A percentile compares a stretch with the other conserved stretches of the same genome.
phyloP scores from a whole-genome alignment of 768 basidiomycete genomes.

The Leccinum imitatum region DNA sequence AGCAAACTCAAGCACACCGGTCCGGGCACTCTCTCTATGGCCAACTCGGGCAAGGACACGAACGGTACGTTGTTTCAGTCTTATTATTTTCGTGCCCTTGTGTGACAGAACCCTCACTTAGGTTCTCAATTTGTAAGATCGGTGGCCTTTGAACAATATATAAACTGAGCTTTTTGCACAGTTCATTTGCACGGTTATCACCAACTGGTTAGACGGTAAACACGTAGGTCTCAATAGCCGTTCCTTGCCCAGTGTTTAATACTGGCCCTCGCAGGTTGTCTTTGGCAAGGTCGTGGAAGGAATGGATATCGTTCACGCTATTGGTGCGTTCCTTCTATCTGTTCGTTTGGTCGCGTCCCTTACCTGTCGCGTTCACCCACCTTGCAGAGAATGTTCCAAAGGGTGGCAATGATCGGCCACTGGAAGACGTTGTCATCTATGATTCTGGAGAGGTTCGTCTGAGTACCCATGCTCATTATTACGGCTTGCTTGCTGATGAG shows the following conservation, averaged over 20 bases:
- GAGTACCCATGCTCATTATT: conserved; percentile 12
- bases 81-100: background rate
- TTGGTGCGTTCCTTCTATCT: conserved; percentile 51
- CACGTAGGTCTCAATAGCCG: conserved; percentile 53
- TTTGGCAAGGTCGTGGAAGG: conserved; percentile 93
- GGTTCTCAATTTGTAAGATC: conserved; percentile 83
- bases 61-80: conserved; percentile 56
- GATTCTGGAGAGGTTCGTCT: conserved; percentile 82
- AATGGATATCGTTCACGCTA: conserved; percentile 77
- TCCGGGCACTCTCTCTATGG: conserved; percentile 90
- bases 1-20: conserved; percentile 96
- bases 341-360: background rate
- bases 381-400: conserved; percentile 73
- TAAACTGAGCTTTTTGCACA: conserved; percentile 30
- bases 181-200: conserved; percentile 91
- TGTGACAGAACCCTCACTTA: conserved; percentile 27
- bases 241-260: background rate
- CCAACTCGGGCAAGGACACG: conserved; percentile 89
- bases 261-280: conserved; percentile 61
- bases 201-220: conserved; percentile 88
- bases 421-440: conserved; percentile 73
- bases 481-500: conserved; percentile 4
- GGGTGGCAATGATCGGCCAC: conserved; percentile 67
- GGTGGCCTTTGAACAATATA: background rate
- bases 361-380: conserved; percentile 10